These are phyloP conservation scores for Salvia splendens DNA, from an alignment of 257 asterid genomes.

Conservation along the genomic window DNA sequence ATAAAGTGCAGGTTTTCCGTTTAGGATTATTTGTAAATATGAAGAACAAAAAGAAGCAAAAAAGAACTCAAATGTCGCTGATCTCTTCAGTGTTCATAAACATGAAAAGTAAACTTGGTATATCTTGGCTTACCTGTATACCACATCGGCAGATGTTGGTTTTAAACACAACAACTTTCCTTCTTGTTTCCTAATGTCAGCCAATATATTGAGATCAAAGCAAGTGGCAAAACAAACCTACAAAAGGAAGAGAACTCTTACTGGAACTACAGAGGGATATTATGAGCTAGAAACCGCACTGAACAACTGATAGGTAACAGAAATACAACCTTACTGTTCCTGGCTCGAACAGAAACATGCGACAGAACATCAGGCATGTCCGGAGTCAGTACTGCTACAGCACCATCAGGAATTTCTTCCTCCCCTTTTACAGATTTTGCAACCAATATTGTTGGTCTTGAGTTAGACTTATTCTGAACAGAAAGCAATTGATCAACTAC, in stretches of 20 bases:
- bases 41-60: slow-evolving; percentile 21
- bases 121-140: slow-evolving; percentile 59
- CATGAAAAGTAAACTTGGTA: not conserved
- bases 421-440: slow-evolving; percentile 95
- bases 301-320: slow-evolving; percentile 10
- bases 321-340: slow-evolving; percentile 83
- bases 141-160: slow-evolving; percentile 87
- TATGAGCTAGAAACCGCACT: slow-evolving; percentile 19
- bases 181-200: slow-evolving; percentile 59
- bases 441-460: slow-evolving; percentile 83
- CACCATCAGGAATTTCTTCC: slow-evolving; percentile 99
- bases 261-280: slow-evolving; percentile 21
- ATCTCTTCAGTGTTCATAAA: slow-evolving; percentile 14
- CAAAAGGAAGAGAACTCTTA: slow-evolving; percentile 30
- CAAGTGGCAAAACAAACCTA: slow-evolving; percentile 99
- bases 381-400: slow-evolving; percentile 90
- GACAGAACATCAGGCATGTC: slow-evolving; percentile 99
- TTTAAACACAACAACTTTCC: slow-evolving; percentile 73
- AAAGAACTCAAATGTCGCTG: slow-evolving; percentile 18
- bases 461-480: slow-evolving; percentile 76
- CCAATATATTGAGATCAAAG: slow-evolving; percentile 73
- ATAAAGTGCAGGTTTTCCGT: slow-evolving; percentile 11
- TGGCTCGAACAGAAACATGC: slow-evolving; percentile 98
- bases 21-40: slow-evolving; percentile 16
- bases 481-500: slow-evolving; percentile 90